Evolutionary conservation across 179 eudicot species (phyloP).

Genomic region (Pouteria campechiana): DNA sequence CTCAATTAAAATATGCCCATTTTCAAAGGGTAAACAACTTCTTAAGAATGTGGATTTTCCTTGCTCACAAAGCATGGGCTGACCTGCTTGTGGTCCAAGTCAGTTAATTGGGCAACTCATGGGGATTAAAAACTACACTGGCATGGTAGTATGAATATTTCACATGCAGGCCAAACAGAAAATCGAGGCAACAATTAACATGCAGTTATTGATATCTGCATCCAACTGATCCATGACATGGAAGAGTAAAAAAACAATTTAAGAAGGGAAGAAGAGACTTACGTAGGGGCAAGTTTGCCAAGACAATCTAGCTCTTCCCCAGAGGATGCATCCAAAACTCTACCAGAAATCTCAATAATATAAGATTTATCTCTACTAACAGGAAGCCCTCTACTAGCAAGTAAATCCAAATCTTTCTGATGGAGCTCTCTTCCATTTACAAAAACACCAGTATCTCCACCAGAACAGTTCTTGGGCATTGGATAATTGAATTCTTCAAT

Average conservation of each 20-base stretch:
- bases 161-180: not conserved
- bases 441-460: slow-evolving; percentile 62
- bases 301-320: slow-evolving; percentile 55
- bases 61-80: not conserved
- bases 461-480: slow-evolving; percentile 51
- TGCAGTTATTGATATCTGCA: too few relatives aligned
- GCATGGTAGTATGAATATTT: not conserved
- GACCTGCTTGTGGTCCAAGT: not conserved
- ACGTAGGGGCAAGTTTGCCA: slow-evolving; percentile 98
- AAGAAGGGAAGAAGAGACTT: slow-evolving; percentile 18
- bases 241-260: not conserved
- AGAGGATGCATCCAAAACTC: slow-evolving; percentile 51
- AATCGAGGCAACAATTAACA: not conserved
- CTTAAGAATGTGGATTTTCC: not conserved
- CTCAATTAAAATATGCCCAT: too few relatives aligned
- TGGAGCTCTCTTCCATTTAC: slow-evolving; percentile 90
- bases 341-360: slow-evolving; percentile 56
- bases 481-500: slow-evolving; percentile 70
- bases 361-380: slow-evolving; percentile 39
- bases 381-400: slow-evolving; percentile 67
- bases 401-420: slow-evolving; percentile 58
- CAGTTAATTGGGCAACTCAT: not conserved
- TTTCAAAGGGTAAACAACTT: too few relatives aligned
- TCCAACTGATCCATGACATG: not conserved
- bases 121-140: not conserved